These are phyloP conservation scores for Saccharomyces hybrid DNA, from an alignment of 1,139 yeast genomes.

Conservation along the genomic window DNA sequence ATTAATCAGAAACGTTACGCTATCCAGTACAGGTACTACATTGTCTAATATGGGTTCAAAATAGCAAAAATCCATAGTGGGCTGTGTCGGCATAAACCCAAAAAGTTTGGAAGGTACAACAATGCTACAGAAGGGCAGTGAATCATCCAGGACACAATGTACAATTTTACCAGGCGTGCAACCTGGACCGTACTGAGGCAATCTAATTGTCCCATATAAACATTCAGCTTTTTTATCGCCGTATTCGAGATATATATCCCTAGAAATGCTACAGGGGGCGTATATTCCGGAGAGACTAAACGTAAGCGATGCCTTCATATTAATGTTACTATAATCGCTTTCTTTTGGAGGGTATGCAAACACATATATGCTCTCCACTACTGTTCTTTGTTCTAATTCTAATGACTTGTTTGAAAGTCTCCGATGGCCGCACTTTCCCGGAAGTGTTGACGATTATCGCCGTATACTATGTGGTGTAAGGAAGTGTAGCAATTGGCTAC, in stretches of 20 bases:
- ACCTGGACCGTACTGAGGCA: background rate
- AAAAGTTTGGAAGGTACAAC: conserved; percentile 4
- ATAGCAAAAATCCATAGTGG: conserved; percentile 14
- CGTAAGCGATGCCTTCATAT: background rate
- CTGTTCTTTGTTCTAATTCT: background rate
- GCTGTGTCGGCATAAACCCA: background rate
- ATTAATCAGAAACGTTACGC: conserved; percentile 15
- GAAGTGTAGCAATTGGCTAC: background rate
- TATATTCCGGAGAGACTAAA: background rate
- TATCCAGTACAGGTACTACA: conserved; percentile 13
- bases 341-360: background rate
- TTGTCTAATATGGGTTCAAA: conserved; percentile 7
- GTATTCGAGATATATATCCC: background rate
- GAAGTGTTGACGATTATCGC: background rate
- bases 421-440: background rate
- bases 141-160: background rate
- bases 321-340: background rate
- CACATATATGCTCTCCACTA: background rate
- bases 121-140: background rate
- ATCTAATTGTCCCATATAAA: background rate
- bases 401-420: background rate
- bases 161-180: background rate
- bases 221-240: background rate
- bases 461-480: background rate
- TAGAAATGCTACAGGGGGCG: background rate